phyloP scores from a whole-genome alignment of 1,139 yeast species.

The Zygosaccharomyces pseudobailii region DNA sequence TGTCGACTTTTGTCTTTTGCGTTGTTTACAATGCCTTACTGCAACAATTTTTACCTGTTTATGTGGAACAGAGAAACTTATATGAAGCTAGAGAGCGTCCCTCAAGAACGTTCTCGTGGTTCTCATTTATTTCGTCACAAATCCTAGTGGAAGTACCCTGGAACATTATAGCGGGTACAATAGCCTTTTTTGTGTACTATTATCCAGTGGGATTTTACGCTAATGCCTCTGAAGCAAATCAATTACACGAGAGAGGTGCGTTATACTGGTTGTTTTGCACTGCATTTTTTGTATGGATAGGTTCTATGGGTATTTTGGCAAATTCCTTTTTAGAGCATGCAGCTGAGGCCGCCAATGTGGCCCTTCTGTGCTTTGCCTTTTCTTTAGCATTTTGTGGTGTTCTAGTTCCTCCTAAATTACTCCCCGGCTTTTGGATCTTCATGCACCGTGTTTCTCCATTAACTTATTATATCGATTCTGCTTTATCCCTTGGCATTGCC shows the following conservation, averaged over 20 bases:
- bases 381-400: conserved; percentile 81
- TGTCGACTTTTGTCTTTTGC: conserved; percentile 61
- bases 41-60: conserved; percentile 72
- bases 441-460: conserved; percentile 62
- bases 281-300: conserved; percentile 54
- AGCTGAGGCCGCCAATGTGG: conserved; percentile 69
- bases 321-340: conserved; percentile 51
- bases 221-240: conserved; percentile 54
- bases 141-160: conserved; percentile 72
- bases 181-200: conserved; percentile 71
- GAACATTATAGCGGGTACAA: conserved; percentile 59
- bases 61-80: conserved; percentile 65
- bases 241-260: conserved; percentile 57
- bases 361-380: conserved; percentile 59
- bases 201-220: conserved; percentile 70
- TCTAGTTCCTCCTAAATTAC: conserved; percentile 53
- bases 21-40: conserved; percentile 57
- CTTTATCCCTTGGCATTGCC: conserved; percentile 51
- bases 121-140: conserved; percentile 53
- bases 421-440: conserved; percentile 61
- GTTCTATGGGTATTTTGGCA: conserved; percentile 61
- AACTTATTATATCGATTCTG: conserved; percentile 51
- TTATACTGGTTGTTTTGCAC: conserved; percentile 56
- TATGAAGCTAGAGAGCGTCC: conserved; percentile 93
- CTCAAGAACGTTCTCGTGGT: conserved; percentile 60